A percentile compares a stretch with the other conserved stretches of the same genome.
These are phyloP conservation scores for Thalassiosira livingstoniorum DNA, from an alignment of 352 stramenopile genomes.

Conservation along the genomic window DNA sequence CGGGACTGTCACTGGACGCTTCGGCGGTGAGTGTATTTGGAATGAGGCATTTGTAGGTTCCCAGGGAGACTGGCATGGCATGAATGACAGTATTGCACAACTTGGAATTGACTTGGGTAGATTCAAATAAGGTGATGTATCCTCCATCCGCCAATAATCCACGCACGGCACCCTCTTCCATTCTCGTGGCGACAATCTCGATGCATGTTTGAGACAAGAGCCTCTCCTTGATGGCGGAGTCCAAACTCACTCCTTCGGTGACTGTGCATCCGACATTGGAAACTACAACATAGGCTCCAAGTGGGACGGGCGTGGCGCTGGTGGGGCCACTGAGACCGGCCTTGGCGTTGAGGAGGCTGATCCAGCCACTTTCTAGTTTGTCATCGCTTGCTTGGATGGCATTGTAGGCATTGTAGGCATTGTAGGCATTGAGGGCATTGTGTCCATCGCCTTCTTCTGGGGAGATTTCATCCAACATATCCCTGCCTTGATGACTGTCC, in stretches of 20 bases:
- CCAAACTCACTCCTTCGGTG: slow-evolving; percentile 48
- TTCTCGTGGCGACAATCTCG: slow-evolving; percentile 55
- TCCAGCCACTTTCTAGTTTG: slow-evolving; percentile 44
- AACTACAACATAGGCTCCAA: slow-evolving; percentile 54
- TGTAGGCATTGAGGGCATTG: too few relatives aligned
- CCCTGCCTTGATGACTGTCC: too few relatives aligned
- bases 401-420: not conserved
- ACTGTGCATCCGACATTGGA: slow-evolving; percentile 45
- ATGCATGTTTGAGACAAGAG: slow-evolving; percentile 42
- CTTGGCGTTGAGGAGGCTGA: slow-evolving; percentile 46
- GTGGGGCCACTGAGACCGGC: slow-evolving; percentile 4
- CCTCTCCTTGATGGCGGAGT: slow-evolving; percentile 41
- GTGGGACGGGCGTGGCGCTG: slow-evolving; percentile 30
- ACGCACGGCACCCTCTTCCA: slow-evolving; percentile 52
- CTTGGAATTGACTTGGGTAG: not conserved
- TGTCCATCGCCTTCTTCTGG: too few relatives aligned
- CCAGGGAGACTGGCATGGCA: slow-evolving; percentile 56
- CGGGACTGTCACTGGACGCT: slow-evolving; percentile 27
- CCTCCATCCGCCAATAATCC: slow-evolving; percentile 53
- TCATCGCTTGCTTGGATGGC: not conserved
- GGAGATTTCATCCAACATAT: too few relatives aligned
- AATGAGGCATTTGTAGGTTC: slow-evolving; percentile 45
- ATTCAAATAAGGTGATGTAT: slow-evolving; percentile 51
- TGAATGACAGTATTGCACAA: not conserved
- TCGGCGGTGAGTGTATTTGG: slow-evolving; percentile 33